Conservation (phyloP, 2,329 filamentous ascomycete species). For the Plectosphaerella plurivora region DNA sequence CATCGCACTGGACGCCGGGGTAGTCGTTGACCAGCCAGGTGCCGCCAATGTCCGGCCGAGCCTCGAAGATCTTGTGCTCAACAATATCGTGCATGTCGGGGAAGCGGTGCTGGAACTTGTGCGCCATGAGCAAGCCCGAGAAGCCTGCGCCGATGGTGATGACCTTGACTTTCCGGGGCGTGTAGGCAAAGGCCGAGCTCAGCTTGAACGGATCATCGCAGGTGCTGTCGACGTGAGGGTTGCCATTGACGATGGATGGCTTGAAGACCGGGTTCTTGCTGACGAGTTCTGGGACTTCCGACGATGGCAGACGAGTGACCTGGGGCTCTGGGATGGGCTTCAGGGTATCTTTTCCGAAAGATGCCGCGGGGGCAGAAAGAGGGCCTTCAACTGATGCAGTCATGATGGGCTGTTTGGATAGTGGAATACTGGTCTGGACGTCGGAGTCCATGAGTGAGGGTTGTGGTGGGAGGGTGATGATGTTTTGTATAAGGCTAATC, state of each 20-base stretch:
- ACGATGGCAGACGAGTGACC: not conserved
- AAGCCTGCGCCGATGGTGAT: slow-evolving; percentile 24
- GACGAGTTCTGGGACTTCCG: slow-evolving; percentile 6
- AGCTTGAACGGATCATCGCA: slow-evolving; percentile 21
- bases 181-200: slow-evolving; percentile 14
- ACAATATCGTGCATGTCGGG: slow-evolving; percentile 16
- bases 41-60: slow-evolving; percentile 22
- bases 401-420: slow-evolving; percentile 3
- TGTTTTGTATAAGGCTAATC: too few relatives aligned
- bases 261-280: not conserved
- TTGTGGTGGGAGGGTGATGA: too few relatives aligned
- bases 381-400: slow-evolving; percentile 6
- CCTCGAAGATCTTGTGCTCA: slow-evolving; percentile 26
- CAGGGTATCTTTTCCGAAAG: not conserved
- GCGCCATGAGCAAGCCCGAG: slow-evolving; percentile 20
- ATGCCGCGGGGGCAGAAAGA: not conserved
- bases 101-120: slow-evolving; percentile 24
- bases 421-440: not conserved
- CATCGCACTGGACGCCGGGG: slow-evolving; percentile 9
- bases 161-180: slow-evolving; percentile 25
- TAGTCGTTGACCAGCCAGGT: slow-evolving; percentile 19
- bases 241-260: not conserved
- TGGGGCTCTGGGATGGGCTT: not conserved
- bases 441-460: too few relatives aligned
- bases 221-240: slow-evolving; percentile 5